Base-by-base conservation (phyloP, 1,284 basidiomycete species). In the Fistulina hepatica region DNA sequence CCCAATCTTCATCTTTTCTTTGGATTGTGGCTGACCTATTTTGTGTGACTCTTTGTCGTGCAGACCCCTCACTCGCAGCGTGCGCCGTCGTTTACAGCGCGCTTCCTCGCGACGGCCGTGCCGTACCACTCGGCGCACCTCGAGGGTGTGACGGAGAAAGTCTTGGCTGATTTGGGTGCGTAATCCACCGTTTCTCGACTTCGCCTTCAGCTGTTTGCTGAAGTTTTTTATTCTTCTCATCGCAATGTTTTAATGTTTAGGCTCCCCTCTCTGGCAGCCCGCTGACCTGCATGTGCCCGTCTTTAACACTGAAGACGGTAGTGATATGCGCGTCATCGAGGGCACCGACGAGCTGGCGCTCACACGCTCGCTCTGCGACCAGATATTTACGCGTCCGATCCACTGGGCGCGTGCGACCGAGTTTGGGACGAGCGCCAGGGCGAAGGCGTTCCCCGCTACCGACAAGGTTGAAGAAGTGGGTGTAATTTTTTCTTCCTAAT, bases 41-140 rank as follows among this genome's bases (percentile, higher is more conserved):
- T n/a, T n/a, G n/a, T n/a, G n/a, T n/a, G n/a, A n/a, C n/a, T n/a
- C n/a, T n/a, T n/a, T n/a, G n/a, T n/a, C n/a, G n/a, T n/a, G n/a
- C n/a, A n/a, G n/a, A 69, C 77, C 6, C 88, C 91, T 17, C 94
- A 83, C 67, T 92, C 89, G 24, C 92, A 97, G 64, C 76, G 95
- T 53, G 94, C 95, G 63, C 82, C 88, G 8, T 84, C 90, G 11
- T 97, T 98, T 62, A 86, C 79, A 37, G 78, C 88, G 45, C 81
- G 94, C 36, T 98, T 98, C 71, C 66, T 98, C 50, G 85, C 89
- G 21, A 85, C 98, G 52, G 84, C 81, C 45, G 93, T 93, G 1
- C 95, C 94, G 1, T 98, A 92, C 64, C 94, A 98, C 69, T 93
- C 88, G 56, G 64, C 68, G 25, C 95, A 97, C 60, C 69, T 98